Evolutionary conservation across 2,329 filamentous ascomycete genomes (phyloP), one percentile per base, ranked within the genome.

Genomic region (Paraconiothyrium brasiliense): DNA sequence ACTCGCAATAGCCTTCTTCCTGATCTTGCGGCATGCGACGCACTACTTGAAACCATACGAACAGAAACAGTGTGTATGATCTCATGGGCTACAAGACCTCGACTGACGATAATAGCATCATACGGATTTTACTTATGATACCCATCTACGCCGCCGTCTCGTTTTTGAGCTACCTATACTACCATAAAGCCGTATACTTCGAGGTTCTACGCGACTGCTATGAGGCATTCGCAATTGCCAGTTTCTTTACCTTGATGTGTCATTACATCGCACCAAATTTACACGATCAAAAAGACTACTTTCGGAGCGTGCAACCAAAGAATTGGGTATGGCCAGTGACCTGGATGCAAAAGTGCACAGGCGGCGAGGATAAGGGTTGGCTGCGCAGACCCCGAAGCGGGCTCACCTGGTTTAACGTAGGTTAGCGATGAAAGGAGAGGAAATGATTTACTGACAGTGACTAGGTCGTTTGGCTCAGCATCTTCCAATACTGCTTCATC

Each of bases 401-500:
- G 1, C 80, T 96, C 76, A 96, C 92, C 0, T 95, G 92, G 92
- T 96, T 96, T 81, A 97, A 97, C 76, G 87, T 88, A 73, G 51
- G 79, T 50, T 7, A 3, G 16, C 13, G 13, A 6, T 13, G 11
- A n/a, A 14, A 7, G 20, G 35, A 4, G 20, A 22, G 49, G 34
- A 27, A 22, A 37, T 13, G 39, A 20, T 52, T 27, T n/a, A 50
- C 68, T 77, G 58, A 78, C 67, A n/a, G 13, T 35, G n/a, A 35
- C 20, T 58, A 85, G 83, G 88, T 94, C 62, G 85, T 94, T 68
- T 95, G 91, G 91, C 85, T 91, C 50, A 89, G 90, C 57, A 85
- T 95, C 58, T 96, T 94, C 79, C 92, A 96, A 72, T 96, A 95
- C 80, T 93, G 91, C 80, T 89, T 94, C 71, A 87, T 94, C 65